These are phyloP conservation scores for Kingdonia uniflora DNA, from an alignment of 164 flowering plant species.

Conservation along the genomic window DNA sequence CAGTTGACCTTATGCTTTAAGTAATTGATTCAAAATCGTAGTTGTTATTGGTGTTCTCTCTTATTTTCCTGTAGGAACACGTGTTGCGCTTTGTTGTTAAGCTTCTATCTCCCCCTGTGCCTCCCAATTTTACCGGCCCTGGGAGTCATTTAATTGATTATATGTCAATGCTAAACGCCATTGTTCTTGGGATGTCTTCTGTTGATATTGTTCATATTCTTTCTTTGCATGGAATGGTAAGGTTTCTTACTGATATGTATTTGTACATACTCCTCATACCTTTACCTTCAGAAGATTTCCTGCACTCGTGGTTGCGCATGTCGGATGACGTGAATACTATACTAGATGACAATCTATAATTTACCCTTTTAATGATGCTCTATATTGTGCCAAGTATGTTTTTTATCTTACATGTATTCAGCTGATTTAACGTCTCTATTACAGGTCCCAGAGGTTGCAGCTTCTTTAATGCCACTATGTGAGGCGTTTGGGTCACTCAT, in stretches of 20 bases:
- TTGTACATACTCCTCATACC: too few species aligned
- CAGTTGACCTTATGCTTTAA: too few species aligned
- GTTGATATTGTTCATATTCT: slow-evolving; percentile 69
- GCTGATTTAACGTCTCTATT: neutral
- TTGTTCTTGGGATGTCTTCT: slow-evolving; percentile 60
- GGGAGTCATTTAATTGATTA: slow-evolving; percentile 54
- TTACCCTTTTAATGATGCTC: too few species aligned
- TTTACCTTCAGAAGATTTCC: neutral
- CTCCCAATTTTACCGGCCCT: slow-evolving; percentile 44
- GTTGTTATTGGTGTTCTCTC: too few species aligned
- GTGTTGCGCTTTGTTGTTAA: slow-evolving; percentile 46
- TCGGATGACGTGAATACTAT: too few species aligned
- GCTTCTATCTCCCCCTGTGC: slow-evolving; percentile 77
- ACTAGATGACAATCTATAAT: too few species aligned
- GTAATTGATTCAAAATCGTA: too few species aligned
- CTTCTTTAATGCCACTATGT: slow-evolving; percentile 76
- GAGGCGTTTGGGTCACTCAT: slow-evolving; percentile 75
- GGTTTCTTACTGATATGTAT: too few species aligned
- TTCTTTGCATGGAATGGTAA: slow-evolving; percentile 84
- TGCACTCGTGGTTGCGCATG: too few species aligned
- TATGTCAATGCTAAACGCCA: slow-evolving; percentile 54
- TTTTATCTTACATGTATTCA: too few species aligned
- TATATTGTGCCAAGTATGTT: too few species aligned
- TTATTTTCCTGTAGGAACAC: slow-evolving; percentile 56
- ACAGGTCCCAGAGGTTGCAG: slow-evolving; percentile 90